Base-by-base conservation (phyloP, 345 rosid genomes). In the Bruguiera sexangula region DNA sequence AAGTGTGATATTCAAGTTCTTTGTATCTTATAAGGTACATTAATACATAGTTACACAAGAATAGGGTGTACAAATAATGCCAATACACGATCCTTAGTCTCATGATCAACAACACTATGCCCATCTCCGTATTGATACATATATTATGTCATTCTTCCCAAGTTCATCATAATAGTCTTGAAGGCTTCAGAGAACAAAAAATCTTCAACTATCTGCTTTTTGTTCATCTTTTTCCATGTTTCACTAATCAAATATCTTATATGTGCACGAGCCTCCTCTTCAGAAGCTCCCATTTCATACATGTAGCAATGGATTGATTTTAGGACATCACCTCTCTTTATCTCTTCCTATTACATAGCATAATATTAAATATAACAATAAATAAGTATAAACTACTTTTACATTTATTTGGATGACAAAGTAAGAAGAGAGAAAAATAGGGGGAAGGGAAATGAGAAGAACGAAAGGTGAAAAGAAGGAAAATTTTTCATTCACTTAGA, bases 151-250 rank as follows among this genome's bases (percentile, higher is more conserved):
- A 24, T 66, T 29, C 78, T 74, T 5, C 11, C 69, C 2, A 62
- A 9, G 22, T 69, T 70, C 65, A 78, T 53, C 1, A 26, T 31
- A 20, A 43, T 37, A 6, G 43, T 58, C 6, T 30, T 57, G 13
- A 30, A 65, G 24, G 26, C 36, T 34, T 31, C 4, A 16, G 60
- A 20, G 3, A 60, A 21, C 2, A 63, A 34, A 19, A 24, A 54
- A 19, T 63, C 46, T 16, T 18, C 8, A 8, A 9, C 20, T 63
- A 4, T 19, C 37, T 56, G 34, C 6, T 20, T 61, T n/a, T 7
- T 65, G 20, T 78, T 78, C 65, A 69, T 36, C 57, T 66, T 78
- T 62, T 78, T 78, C 80, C 69, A 81, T 18, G 67, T 57, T 20
- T 51, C 65, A 27, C 62, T 22, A 22, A 22, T 22, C 22, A 22